Evolutionary conservation across 768 basidiomycete genomes (phyloP).

Genomic region (Ephemerocybe angulata): DNA sequence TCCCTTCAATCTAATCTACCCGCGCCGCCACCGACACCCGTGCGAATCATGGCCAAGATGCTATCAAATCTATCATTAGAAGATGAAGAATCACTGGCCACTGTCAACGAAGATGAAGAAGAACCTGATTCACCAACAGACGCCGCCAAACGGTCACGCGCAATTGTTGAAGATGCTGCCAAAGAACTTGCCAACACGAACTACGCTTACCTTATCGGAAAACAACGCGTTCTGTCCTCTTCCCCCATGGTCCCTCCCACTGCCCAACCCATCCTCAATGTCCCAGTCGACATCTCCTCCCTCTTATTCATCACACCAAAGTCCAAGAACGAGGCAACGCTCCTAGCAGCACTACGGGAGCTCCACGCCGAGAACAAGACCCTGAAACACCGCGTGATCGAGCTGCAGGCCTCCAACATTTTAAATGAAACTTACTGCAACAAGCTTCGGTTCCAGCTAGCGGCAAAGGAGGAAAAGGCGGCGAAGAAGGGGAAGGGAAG

Average conservation of each 20-base stretch:
- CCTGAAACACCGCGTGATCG: neutral
- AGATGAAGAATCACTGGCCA: neutral
- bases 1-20: conserved; percentile 20
- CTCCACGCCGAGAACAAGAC: neutral
- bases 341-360: neutral
- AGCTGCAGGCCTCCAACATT: conserved; percentile 11
- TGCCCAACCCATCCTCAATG: neutral
- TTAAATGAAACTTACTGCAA: conserved; percentile 12
- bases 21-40: conserved; percentile 19
- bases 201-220: neutral
- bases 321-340: neutral
- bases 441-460: conserved; percentile 5
- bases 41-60: conserved; percentile 11
- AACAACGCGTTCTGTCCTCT: neutral
- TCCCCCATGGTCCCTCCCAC: neutral
- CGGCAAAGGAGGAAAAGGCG: conserved; percentile 8
- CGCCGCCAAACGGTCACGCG: neutral
- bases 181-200: neutral
- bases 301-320: neutral
- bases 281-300: neutral
- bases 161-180: conserved; percentile 3
- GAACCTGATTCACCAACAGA: conserved; percentile 2
- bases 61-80: neutral
- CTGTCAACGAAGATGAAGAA: neutral
- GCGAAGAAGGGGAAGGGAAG: neutral